Evolutionary conservation across 495 filamentous ascomycete species (phyloP).

Genomic region (Parachaetomium inaequale): DNA sequence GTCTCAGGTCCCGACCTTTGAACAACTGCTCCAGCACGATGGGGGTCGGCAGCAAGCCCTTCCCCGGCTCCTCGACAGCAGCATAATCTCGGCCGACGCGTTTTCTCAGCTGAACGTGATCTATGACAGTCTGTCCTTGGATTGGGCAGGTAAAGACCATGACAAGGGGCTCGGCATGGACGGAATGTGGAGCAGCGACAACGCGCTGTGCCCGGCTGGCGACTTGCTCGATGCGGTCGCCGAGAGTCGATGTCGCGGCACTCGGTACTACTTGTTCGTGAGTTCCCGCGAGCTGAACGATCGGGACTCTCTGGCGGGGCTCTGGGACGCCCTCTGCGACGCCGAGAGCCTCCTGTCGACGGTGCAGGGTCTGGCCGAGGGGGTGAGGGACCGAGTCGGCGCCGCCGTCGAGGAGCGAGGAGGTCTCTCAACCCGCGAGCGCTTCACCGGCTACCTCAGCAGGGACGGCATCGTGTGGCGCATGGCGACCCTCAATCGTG

Average conservation of each 20-base stretch:
- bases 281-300: background rate
- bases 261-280: background rate
- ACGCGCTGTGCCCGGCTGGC: background rate
- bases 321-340: background rate
- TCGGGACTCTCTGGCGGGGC: background rate
- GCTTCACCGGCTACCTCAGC: background rate
- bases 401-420: background rate
- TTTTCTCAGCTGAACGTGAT: background rate
- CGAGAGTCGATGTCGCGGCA: background rate
- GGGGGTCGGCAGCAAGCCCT: background rate
- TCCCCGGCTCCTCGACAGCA: background rate
- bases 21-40: background rate
- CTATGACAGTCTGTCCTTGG: background rate
- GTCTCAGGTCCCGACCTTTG: background rate
- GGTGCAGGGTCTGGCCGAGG: background rate
- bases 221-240: background rate
- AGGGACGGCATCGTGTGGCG: slow-evolving; percentile 4
- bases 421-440: background rate
- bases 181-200: background rate
- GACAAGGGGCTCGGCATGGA: too few relatives aligned
- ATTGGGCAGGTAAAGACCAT: too few relatives aligned
- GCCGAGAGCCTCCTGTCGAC: background rate
- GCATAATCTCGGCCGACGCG: background rate
- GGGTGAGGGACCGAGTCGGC: background rate
- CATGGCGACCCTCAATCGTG: slow-evolving; percentile 1